These are phyloP conservation scores for Peniophora sp. DNA, from an alignment of 1,284 basidiomycete genomes.

Conservation along the genomic window DNA sequence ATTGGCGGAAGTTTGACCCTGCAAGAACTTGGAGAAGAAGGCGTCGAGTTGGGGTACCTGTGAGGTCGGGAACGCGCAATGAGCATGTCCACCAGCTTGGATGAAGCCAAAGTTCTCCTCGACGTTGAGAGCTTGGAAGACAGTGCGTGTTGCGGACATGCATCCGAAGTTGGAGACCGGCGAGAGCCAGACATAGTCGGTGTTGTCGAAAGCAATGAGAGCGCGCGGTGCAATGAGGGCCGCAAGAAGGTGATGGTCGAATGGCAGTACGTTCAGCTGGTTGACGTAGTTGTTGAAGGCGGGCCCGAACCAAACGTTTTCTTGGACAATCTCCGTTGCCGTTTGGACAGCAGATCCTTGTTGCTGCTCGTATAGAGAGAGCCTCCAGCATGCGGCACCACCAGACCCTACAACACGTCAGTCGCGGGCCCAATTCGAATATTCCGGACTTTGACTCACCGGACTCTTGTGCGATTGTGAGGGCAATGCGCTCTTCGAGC, in stretches of 20 bases:
- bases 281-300: slow-evolving; percentile 37
- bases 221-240: slow-evolving; percentile 45
- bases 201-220: slow-evolving; percentile 43
- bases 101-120: slow-evolving; percentile 40
- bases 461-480: slow-evolving; percentile 51
- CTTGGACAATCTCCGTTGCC: slow-evolving; percentile 41
- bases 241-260: slow-evolving; percentile 45
- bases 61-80: slow-evolving; percentile 40
- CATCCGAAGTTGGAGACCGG: slow-evolving; percentile 38
- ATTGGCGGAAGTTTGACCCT: slow-evolving; percentile 30
- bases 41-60: slow-evolving; percentile 35
- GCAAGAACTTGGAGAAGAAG: slow-evolving; percentile 46
- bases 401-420: slow-evolving; percentile 23
- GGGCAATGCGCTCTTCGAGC: slow-evolving; percentile 36
- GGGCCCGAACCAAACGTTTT: slow-evolving; percentile 50
- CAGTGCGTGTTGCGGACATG: slow-evolving; percentile 37
- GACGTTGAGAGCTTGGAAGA: slow-evolving; percentile 39
- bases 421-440: too few species aligned
- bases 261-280: slow-evolving; percentile 32
- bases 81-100: slow-evolving; percentile 42
- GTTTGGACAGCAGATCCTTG: slow-evolving; percentile 33
- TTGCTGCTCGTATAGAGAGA: slow-evolving; percentile 35
- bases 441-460: too few species aligned
- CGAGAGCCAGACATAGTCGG: slow-evolving; percentile 42
- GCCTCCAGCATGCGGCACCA: slow-evolving; percentile 47